phyloP scores from a whole-genome alignment of 208 protist species.

The Leishmania martiniquensis region DNA sequence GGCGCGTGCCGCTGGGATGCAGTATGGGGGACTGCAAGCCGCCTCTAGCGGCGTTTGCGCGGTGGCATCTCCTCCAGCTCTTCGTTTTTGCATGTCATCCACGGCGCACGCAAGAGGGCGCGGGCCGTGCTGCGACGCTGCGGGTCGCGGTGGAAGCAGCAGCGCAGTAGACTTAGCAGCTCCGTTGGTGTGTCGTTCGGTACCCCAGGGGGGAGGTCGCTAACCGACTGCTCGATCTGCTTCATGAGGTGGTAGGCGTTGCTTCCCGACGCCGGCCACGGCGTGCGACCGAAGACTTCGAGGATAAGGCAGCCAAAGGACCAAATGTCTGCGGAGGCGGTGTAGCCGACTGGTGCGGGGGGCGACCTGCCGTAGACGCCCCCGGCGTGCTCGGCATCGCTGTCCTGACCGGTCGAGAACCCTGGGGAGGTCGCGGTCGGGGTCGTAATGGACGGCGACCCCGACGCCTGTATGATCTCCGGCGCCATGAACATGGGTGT shows the following conservation, averaged over 20 bases:
- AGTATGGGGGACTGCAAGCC: background rate
- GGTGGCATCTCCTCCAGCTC: conserved; percentile 60
- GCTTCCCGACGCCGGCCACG: conserved; percentile 48
- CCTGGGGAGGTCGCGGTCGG: conserved; percentile 1
- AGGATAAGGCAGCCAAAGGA: conserved; percentile 84
- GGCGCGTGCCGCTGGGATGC: background rate
- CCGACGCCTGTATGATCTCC: conserved; percentile 61
- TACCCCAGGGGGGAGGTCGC: conserved; percentile 69
- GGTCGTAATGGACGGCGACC: conserved; percentile 10
- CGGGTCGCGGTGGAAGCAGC: conserved; percentile 69
- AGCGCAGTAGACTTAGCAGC: conserved; percentile 49
- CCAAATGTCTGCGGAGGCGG: conserved; percentile 81
- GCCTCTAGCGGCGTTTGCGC: conserved; percentile 5
- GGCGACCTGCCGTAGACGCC: background rate
- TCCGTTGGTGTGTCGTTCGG: conserved; percentile 43
- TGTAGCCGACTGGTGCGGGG: conserved; percentile 45
- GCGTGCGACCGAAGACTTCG: conserved; percentile 75
- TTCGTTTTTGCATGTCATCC: conserved; percentile 75
- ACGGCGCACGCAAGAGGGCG: conserved; percentile 62
- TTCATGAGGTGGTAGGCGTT: conserved; percentile 73
- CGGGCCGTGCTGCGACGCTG: conserved; percentile 53
- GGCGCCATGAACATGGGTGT: conserved; percentile 91
- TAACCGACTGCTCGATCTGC: conserved; percentile 61
- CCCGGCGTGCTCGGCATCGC: background rate
- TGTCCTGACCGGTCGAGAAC: background rate